These are phyloP conservation scores for Trichoderma citrinoviride DNA, from an alignment of 2,329 filamentous ascomycete genomes.

Conservation along the genomic window DNA sequence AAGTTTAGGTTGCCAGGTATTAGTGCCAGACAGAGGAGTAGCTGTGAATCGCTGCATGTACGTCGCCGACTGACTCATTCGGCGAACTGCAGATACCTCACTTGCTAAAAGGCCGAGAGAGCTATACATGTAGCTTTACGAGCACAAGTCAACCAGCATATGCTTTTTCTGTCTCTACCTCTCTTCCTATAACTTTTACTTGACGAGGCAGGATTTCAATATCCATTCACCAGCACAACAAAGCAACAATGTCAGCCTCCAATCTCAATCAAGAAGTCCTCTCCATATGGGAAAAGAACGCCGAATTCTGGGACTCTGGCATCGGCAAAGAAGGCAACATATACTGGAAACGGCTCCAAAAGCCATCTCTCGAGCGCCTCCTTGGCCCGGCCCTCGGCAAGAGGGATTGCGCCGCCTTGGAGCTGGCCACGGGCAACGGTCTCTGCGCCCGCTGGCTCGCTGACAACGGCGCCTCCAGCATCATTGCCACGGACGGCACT, in stretches of 20 bases:
- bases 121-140: too few relatives aligned
- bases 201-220: too few relatives aligned
- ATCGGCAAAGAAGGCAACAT: constrained; percentile 43
- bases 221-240: too few relatives aligned
- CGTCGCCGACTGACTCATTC: constrained; percentile 14
- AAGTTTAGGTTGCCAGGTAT: too few relatives aligned
- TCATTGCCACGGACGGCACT: constrained; percentile 47
- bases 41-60: background rate
- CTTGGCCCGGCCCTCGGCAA: constrained; percentile 27
- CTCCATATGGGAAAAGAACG: constrained; percentile 42
- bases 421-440: constrained; percentile 51
- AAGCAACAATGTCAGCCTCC: constrained; percentile 8
- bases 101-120: background rate
- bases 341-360: constrained; percentile 44
- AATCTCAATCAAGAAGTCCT: constrained; percentile 29
- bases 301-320: constrained; percentile 42
- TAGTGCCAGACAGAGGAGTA: too few relatives aligned
- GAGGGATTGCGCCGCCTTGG: constrained; percentile 38
- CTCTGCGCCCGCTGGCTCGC: constrained; percentile 47
- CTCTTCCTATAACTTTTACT: too few relatives aligned
- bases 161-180: background rate
- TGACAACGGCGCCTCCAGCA: constrained; percentile 32
- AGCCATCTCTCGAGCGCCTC: constrained; percentile 41
- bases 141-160: background rate
- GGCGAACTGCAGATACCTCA: background rate